These are phyloP conservation scores for Schizosaccharomyces osmophilus DNA, from an alignment of 805 yeast genomes.

Conservation along the genomic window DNA sequence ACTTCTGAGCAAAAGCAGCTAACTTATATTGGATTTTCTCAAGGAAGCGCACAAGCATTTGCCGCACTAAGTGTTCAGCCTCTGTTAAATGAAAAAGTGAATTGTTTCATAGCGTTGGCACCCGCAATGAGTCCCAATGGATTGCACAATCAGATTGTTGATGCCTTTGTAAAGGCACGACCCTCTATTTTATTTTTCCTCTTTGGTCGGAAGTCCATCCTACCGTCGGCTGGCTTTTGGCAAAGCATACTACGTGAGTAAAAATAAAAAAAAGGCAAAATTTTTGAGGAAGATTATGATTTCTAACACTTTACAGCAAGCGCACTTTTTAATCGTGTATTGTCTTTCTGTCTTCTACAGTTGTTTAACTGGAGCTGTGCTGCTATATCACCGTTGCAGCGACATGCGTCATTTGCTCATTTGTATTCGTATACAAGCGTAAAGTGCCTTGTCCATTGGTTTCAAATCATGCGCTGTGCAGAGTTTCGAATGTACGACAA, in stretches of 20 bases:
- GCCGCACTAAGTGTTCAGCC: slow-evolving; percentile 50
- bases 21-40: slow-evolving; percentile 70
- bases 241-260: slow-evolving; percentile 32
- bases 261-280: no score
- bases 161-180: slow-evolving; percentile 47
- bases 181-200: slow-evolving; percentile 46
- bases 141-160: slow-evolving; percentile 49
- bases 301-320: not conserved
- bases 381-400: slow-evolving; percentile 52
- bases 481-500: slow-evolving; percentile 82
- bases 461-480: slow-evolving; percentile 56
- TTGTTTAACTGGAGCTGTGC: slow-evolving; percentile 59
- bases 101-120: slow-evolving; percentile 53
- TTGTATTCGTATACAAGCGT: slow-evolving; percentile 79
- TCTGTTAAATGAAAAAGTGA: slow-evolving; percentile 29
- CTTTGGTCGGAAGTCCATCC: slow-evolving; percentile 49
- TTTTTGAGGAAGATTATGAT: no score
- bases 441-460: slow-evolving; percentile 88
- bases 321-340: not conserved
- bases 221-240: slow-evolving; percentile 70
- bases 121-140: slow-evolving; percentile 91
- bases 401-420: slow-evolving; percentile 64
- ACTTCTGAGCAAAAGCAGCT: slow-evolving; percentile 24
- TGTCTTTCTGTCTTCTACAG: slow-evolving; percentile 23
- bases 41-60: slow-evolving; percentile 82